Conservation (phyloP, 2,329 filamentous ascomycete species). For the Chrysoporthe austroafricana region DNA sequence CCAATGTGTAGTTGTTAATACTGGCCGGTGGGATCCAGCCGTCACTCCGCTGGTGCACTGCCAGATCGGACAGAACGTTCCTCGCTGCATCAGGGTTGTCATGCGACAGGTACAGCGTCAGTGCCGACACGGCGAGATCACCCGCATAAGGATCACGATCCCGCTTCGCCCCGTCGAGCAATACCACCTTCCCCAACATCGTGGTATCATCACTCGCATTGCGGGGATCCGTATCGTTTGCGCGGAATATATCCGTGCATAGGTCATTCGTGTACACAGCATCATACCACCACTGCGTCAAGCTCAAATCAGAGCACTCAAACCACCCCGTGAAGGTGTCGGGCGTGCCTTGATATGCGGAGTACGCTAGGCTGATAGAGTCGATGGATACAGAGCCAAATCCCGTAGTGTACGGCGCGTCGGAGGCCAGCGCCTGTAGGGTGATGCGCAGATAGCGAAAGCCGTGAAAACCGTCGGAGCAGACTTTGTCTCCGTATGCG, state of each 20-base stretch:
- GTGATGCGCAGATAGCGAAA: conserved; percentile 56
- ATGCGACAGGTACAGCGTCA: conserved; percentile 54
- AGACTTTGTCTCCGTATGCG: conserved; percentile 46
- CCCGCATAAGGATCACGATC: conserved; percentile 59
- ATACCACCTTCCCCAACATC: conserved; percentile 49
- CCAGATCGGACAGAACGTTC: conserved; percentile 55
- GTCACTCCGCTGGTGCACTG: conserved; percentile 51
- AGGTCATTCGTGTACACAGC: conserved; percentile 57
- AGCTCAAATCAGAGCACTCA: conserved; percentile 52
- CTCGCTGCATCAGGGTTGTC: conserved; percentile 43
- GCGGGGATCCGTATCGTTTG: conserved; percentile 54
- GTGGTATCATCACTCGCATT: conserved; percentile 44
- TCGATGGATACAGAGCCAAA: conserved; percentile 49
- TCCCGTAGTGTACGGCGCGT: conserved; percentile 49
- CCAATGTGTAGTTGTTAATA: conserved; percentile 52
- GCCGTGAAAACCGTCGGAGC: conserved; percentile 56
- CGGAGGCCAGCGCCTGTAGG: conserved; percentile 47
- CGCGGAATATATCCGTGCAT: conserved; percentile 49
- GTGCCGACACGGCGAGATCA: conserved; percentile 52
- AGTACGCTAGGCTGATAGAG: conserved; percentile 47
- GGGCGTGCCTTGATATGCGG: conserved; percentile 50
- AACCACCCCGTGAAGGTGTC: conserved; percentile 56
- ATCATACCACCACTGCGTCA: conserved; percentile 59
- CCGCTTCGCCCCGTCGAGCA: conserved; percentile 55
- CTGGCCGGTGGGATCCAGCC: conserved; percentile 59